Base-by-base conservation (phyloP, 768 basidiomycete species). In the Suillus brevipes region DNA sequence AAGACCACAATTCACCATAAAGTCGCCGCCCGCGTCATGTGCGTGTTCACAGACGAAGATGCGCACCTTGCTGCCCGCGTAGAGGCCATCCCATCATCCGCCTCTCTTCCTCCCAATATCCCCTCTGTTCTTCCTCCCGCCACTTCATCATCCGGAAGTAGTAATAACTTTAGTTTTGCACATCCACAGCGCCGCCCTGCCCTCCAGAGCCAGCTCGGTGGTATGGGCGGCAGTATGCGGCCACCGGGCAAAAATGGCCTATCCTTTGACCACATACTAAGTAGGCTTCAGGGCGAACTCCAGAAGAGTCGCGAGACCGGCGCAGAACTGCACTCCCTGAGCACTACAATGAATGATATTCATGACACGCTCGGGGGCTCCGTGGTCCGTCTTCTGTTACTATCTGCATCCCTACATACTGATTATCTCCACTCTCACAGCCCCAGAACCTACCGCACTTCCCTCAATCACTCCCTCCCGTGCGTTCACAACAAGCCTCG, bases 1-100 rank as follows among this genome's bases (percentile, higher is more conserved):
- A 93, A 93, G 78, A 96, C 94, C 2, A 95, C 98, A 64, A 89
- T 99, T 58, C 97, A 99, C 78, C 96, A 98, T 81, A 99, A 99
- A 77, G 97, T 99, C 61, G 95, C 97, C 12, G 95, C 97, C 5
- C 91, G 94, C 36, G 95, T 95, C 42, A 85, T 93, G 61, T 95
- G 96, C 70, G 87, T 98, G 6, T 89, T 97, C 69, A 86, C 83
- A 0, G 89, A 94, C 49, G 92, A 94, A 65, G 97, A 99, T 72
- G 90, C 87, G 1, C 88, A 86, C 66, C 83, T 87, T 55, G 90
- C 90, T 42, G 85, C 87, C 2, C 88, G 89, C 45, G 84, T 85
- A 40, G 90, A 91, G 70, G 88, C 88, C 60, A 85, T 87, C 68
- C 88, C 87, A 71, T 80, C 80, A 66, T 75, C 77, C 0, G 69